A percentile compares a stretch with the other conserved stretches of the same genome.
Conservation (phyloP, 225 moss, liverwort and hornwort genomes). For the Asterella californica region DNA sequence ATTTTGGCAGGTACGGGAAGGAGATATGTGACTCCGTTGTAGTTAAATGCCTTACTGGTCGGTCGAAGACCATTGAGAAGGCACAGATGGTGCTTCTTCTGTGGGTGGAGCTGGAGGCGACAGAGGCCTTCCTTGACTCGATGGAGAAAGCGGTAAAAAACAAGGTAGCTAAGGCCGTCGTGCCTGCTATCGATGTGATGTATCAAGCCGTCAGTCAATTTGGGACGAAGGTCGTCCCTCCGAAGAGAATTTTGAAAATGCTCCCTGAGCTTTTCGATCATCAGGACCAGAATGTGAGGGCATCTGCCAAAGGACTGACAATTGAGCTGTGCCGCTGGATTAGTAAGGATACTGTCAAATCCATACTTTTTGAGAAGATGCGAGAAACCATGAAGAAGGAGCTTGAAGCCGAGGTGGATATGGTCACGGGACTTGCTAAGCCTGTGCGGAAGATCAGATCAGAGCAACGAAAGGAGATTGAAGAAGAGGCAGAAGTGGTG, state of each 20-base stretch:
- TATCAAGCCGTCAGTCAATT: slow-evolving; percentile 88
- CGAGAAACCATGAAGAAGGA: slow-evolving; percentile 98
- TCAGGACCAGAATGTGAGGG: slow-evolving; percentile 92
- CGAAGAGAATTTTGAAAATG: slow-evolving; percentile 93
- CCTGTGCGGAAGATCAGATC: slow-evolving; percentile 91
- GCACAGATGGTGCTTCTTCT: slow-evolving; percentile 88
- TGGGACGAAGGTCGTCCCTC: slow-evolving; percentile 93
- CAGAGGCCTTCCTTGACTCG: slow-evolving; percentile 82
- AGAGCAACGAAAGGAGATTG: slow-evolving; percentile 59
- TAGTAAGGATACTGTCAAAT: slow-evolving; percentile 90
- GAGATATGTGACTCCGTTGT: slow-evolving; percentile 86
- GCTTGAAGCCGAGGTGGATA: slow-evolving; percentile 86
- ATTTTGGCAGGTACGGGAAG: slow-evolving; percentile 78
- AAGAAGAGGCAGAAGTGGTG: slow-evolving; percentile 30
- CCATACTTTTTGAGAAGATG: slow-evolving; percentile 94
- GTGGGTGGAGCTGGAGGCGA: slow-evolving; percentile 96
- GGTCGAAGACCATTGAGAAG: slow-evolving; percentile 92
- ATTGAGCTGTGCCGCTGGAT: slow-evolving; percentile 99
- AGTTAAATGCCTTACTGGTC: slow-evolving; percentile 86
- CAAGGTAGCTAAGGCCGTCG: slow-evolving; percentile 90
- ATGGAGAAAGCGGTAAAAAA: slow-evolving; percentile 98
- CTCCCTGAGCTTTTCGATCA: slow-evolving; percentile 95
- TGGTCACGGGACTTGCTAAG: slow-evolving; percentile 66
- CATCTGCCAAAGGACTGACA: slow-evolving; percentile 89
- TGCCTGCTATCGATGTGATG: slow-evolving; percentile 93